phyloP scores from a whole-genome alignment of 192 early-diverging fungal species.

The Coemansia sp. region DNA sequence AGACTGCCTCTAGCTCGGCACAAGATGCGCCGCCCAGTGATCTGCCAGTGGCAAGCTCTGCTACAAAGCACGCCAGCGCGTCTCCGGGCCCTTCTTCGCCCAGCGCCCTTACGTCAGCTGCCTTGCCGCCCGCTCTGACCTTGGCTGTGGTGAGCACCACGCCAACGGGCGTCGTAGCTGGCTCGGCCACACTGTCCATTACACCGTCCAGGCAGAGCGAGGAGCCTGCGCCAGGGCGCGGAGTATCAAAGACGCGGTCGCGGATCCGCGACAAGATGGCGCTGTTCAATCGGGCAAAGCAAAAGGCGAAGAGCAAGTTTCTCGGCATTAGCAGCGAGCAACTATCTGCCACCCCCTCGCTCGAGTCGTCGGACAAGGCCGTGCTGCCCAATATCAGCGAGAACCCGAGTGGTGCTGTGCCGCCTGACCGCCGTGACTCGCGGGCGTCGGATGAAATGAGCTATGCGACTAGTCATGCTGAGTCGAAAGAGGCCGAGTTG shows the following conservation, averaged over 20 bases:
- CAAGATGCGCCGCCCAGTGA: background rate
- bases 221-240: background rate
- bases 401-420: background rate
- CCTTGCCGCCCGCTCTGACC: background rate
- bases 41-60: background rate
- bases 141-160: conserved; percentile 2
- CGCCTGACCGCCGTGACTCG: background rate
- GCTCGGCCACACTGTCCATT: conserved; percentile 2
- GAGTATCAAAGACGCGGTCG: conserved; percentile 30
- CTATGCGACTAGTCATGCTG: background rate
- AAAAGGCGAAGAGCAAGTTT: conserved; percentile 37
- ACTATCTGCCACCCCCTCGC: background rate
- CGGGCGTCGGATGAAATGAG: background rate
- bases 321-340: conserved; percentile 15
- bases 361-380: background rate
- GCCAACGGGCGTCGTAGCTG: background rate
- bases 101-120: background rate
- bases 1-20: background rate
- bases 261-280: conserved; percentile 48
- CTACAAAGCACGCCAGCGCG: background rate
- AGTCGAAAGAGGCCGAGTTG: background rate
- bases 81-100: background rate
- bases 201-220: conserved; percentile 6
- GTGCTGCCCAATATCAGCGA: background rate
- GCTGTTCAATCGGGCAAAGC: conserved; percentile 34